Conservation (phyloP, 371 early-diverging fungal species). For the Syncephalastrum monosporum region DNA sequence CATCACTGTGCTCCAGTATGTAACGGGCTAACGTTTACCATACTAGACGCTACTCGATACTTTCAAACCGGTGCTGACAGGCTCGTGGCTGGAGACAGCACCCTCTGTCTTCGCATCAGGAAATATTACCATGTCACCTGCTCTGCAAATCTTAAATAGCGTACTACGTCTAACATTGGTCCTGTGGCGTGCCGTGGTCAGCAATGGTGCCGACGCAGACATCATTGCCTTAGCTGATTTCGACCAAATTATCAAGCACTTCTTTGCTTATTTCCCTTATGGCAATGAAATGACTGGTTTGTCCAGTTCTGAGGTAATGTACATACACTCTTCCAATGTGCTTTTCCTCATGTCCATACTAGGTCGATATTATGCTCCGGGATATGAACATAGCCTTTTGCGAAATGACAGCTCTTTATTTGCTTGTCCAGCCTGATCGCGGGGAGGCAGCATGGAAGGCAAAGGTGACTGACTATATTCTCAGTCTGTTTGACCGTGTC, state of each 20-base stretch:
- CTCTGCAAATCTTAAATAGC: slow-evolving; percentile 46
- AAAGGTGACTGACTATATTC: slow-evolving; percentile 52
- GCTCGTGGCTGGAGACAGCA: slow-evolving; percentile 74
- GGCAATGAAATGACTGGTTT: slow-evolving; percentile 25
- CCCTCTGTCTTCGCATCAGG: slow-evolving; percentile 58
- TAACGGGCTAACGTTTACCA: neutral
- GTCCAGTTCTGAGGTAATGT: no score
- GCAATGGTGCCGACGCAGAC: slow-evolving; percentile 35
- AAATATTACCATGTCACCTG: slow-evolving; percentile 40
- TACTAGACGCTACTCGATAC: slow-evolving; percentile 45
- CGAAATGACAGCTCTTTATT: slow-evolving; percentile 63
- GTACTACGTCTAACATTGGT: slow-evolving; percentile 59
- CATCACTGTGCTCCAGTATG: neutral
- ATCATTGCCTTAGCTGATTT: slow-evolving; percentile 7
- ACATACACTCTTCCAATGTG: neutral
- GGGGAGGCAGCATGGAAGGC: slow-evolving; percentile 51
- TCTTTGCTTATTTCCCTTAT: slow-evolving; percentile 72
- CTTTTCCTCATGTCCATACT: slow-evolving; percentile 5
- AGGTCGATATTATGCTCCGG: slow-evolving; percentile 56
- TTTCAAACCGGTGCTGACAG: slow-evolving; percentile 64
- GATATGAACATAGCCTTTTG: slow-evolving; percentile 73
- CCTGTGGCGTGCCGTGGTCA: slow-evolving; percentile 65
- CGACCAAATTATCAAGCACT: slow-evolving; percentile 56
- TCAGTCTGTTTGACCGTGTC: slow-evolving; percentile 43
- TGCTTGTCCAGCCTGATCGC: slow-evolving; percentile 42